Percentiles rank a stretch among this genome's conserved stretches.
Evolutionary conservation across 805 yeast species (phyloP).

Genomic region (Peterozyma toletana): DNA sequence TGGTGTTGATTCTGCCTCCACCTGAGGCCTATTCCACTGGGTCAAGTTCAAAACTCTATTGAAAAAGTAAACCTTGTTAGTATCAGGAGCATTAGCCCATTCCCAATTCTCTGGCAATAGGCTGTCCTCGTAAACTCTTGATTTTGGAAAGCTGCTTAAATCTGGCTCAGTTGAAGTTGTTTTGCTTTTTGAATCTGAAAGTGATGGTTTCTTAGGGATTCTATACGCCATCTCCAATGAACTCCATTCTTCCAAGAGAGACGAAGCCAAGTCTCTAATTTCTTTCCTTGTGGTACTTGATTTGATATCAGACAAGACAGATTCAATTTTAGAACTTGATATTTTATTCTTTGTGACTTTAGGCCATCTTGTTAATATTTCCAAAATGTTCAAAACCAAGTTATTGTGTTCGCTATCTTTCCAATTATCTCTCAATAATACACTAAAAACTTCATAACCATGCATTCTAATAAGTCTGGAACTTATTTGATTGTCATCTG

Average conservation of each 20-base stretch:
- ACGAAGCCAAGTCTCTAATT: conserved; percentile 28
- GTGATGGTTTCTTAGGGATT: conserved; percentile 53
- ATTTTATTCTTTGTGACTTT: conserved; percentile 68
- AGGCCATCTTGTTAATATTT: conserved; percentile 59
- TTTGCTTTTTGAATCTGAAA: conserved; percentile 17
- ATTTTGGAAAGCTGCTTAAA: conserved; percentile 1
- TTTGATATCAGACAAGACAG: conserved; percentile 40
- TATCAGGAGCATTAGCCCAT: conserved; percentile 37
- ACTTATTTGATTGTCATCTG: conserved; percentile 44
- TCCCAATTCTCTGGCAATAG: conserved; percentile 64
- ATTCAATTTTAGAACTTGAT: conserved; percentile 65
- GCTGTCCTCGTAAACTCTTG: conserved; percentile 17
- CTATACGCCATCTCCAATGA: conserved; percentile 74
- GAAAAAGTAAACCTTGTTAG: conserved; percentile 45
- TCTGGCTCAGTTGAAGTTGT: conserved; percentile 4
- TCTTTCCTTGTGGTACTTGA: conserved; percentile 16
- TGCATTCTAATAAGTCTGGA: conserved; percentile 66
- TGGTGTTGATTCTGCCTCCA: conserved; percentile 2
- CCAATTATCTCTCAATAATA: conserved; percentile 37
- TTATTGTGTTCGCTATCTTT: conserved; percentile 22
- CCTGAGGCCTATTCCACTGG: conserved; percentile 54
- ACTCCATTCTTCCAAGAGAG: conserved; percentile 62
- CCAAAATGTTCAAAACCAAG: conserved; percentile 41
- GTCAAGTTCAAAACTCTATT: conserved; percentile 39
- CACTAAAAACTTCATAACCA: conserved; percentile 76